These are phyloP conservation scores for Diacronema lutheri DNA, from an alignment of 78 protist genomes.

Conservation along the genomic window DNA sequence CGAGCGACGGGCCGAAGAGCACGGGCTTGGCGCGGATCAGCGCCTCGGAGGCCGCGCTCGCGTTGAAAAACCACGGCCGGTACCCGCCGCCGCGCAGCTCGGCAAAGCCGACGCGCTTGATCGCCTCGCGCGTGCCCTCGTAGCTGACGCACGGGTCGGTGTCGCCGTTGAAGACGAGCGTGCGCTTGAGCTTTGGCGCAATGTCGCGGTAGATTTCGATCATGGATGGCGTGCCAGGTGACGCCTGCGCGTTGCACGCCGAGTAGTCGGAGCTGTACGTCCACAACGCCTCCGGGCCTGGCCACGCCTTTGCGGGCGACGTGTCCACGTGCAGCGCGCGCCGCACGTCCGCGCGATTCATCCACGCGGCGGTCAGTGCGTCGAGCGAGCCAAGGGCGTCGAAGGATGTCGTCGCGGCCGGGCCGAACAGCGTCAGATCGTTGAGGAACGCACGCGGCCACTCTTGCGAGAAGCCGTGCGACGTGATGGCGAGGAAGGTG, in stretches of 20 bases:
- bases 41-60: background rate
- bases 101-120: background rate
- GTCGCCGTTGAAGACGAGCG: slow-evolving; percentile 15
- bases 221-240: background rate
- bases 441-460: background rate
- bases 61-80: slow-evolving; percentile 19
- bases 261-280: background rate
- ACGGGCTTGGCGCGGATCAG: background rate
- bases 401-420: background rate
- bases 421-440: background rate
- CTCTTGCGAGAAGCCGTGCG: background rate
- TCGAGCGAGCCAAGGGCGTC: background rate
- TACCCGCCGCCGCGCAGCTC: background rate
- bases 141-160: slow-evolving; percentile 20
- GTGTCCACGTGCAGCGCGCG: background rate
- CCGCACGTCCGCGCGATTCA: background rate
- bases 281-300: background rate
- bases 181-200: background rate
- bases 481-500: background rate
- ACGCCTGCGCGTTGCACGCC: background rate
- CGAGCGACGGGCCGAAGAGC: background rate
- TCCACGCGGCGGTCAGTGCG: background rate
- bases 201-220: background rate
- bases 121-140: slow-evolving; percentile 7
- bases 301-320: background rate